phyloP scores from a whole-genome alignment of 2,329 filamentous ascomycete species.

The Ceratocystis ficicola region DNA sequence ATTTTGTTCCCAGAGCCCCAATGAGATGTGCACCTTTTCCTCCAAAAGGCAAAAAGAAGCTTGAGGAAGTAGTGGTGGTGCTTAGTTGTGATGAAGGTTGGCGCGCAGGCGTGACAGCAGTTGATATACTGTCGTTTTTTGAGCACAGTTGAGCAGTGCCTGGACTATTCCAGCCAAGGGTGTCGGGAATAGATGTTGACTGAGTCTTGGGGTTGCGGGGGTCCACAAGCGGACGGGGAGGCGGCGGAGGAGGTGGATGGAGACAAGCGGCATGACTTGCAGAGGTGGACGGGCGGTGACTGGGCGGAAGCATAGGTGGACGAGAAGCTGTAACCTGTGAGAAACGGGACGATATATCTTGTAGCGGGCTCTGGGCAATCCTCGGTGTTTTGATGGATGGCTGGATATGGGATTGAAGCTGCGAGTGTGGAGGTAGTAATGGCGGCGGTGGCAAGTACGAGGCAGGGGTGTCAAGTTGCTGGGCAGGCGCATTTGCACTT shows the following conservation, averaged over 20 bases:
- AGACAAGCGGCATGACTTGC: neutral
- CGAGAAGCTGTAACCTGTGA: constrained; percentile 25
- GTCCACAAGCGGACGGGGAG: neutral
- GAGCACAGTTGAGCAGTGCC: constrained; percentile 27
- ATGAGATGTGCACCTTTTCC: constrained; percentile 46
- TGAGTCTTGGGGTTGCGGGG: constrained; percentile 26
- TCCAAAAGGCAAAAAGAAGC: constrained; percentile 43
- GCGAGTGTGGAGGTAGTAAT: constrained; percentile 38
- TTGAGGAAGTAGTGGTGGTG: constrained; percentile 39
- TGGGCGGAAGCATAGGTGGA: neutral
- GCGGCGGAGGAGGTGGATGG: neutral
- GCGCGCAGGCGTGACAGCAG: constrained; percentile 36
- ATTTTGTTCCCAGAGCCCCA: constrained; percentile 31
- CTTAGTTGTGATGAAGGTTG: constrained; percentile 43
- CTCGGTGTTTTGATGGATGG: constrained; percentile 30
- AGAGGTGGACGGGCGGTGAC: neutral
- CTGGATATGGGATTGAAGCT: constrained; percentile 24
- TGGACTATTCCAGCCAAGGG: constrained; percentile 39
- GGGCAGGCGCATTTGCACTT: neutral
- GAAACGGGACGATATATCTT: constrained; percentile 36
- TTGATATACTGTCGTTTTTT: constrained; percentile 18
- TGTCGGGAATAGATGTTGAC: constrained; percentile 43
- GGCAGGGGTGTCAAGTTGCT: constrained; percentile 24
- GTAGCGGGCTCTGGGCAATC: constrained; percentile 29
- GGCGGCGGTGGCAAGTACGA: constrained; percentile 25